A percentile compares a stretch with the other conserved stretches of the same genome.
Conservation (phyloP, 176 grass and related monocot species). For the Rhipidocladum racemiflorum region DNA sequence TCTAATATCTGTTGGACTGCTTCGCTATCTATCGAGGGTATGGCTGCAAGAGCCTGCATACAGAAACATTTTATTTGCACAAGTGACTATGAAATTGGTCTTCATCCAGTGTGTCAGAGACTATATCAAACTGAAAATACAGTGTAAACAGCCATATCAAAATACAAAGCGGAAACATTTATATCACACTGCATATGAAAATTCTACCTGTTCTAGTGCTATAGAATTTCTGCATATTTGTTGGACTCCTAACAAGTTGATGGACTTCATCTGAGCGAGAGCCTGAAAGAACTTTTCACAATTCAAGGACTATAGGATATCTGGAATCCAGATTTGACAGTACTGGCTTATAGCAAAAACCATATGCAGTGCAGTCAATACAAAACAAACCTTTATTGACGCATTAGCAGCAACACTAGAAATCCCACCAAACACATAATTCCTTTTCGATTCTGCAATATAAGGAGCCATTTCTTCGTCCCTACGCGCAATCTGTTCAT, state of each 20-base stretch:
- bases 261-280: conserved; percentile 87
- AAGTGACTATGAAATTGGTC: neutral
- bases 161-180: conserved; percentile 11
- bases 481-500: conserved; percentile 66
- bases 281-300: conserved; percentile 51
- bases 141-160: conserved; percentile 4
- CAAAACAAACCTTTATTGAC: conserved; percentile 75
- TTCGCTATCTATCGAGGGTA: conserved; percentile 83
- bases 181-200: neutral
- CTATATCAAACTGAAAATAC: neutral
- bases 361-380: conserved; percentile 10
- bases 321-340: conserved; percentile 21
- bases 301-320: conserved; percentile 33
- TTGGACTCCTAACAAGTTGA: conserved; percentile 93
- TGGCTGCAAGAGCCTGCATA: conserved; percentile 84
- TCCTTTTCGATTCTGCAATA: conserved; percentile 78
- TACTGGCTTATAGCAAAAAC: neutral
- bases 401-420: conserved; percentile 89
- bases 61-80: conserved; percentile 13
- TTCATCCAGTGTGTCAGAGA: conserved; percentile 5
- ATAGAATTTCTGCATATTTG: conserved; percentile 98
- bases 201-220: conserved; percentile 83
- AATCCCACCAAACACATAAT: conserved; percentile 93
- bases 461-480: conserved; percentile 96
- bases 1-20: conserved; percentile 85